A percentile compares a stretch with the other conserved stretches of the same genome.
These are phyloP conservation scores for Lentinula guzmanii DNA, from an alignment of 768 basidiomycete species.

Conservation along the genomic window DNA sequence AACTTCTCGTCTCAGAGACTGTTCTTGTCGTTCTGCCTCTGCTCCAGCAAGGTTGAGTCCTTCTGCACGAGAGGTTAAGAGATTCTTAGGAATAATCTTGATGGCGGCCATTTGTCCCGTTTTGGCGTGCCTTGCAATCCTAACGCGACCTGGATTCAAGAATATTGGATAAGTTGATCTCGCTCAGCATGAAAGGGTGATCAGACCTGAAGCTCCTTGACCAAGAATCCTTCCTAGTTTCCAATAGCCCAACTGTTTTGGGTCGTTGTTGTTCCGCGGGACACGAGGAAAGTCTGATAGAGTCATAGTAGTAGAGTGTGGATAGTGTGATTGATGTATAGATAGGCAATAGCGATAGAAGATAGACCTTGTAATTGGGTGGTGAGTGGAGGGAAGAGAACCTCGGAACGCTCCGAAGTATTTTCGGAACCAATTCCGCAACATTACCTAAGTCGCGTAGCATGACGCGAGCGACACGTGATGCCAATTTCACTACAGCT, in stretches of 20 bases:
- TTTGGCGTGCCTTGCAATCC: conserved; percentile 82
- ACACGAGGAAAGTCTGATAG: conserved; percentile 13
- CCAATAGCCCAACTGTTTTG: conserved; percentile 75
- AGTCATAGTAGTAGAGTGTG: conserved; percentile 20
- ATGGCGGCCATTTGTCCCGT: conserved; percentile 89
- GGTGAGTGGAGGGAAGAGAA: not conserved
- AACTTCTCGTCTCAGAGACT: conserved; percentile 88
- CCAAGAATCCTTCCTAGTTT: conserved; percentile 83
- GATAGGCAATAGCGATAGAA: conserved; percentile 3
- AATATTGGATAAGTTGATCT: not conserved
- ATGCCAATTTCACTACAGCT: not conserved
- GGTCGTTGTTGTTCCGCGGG: conserved; percentile 32
- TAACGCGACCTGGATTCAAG: conserved; percentile 66
- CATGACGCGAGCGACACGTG: not conserved
- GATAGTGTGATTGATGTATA: not conserved
- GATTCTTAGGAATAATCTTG: conserved; percentile 85
- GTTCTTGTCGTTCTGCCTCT: conserved; percentile 69
- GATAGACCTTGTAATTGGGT: not conserved
- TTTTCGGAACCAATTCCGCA: not conserved
- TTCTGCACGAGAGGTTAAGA: conserved; percentile 53
- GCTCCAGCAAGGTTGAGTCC: conserved; percentile 66
- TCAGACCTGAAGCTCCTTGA: conserved; percentile 66
- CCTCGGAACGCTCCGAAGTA: not conserved
- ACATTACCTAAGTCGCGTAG: not conserved
- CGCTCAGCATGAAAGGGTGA: not conserved